Evolutionary conservation across 352 stramenopile species (phyloP), one percentile per base, ranked within the genome.

Genomic region (Phytophthora podocarpi): DNA sequence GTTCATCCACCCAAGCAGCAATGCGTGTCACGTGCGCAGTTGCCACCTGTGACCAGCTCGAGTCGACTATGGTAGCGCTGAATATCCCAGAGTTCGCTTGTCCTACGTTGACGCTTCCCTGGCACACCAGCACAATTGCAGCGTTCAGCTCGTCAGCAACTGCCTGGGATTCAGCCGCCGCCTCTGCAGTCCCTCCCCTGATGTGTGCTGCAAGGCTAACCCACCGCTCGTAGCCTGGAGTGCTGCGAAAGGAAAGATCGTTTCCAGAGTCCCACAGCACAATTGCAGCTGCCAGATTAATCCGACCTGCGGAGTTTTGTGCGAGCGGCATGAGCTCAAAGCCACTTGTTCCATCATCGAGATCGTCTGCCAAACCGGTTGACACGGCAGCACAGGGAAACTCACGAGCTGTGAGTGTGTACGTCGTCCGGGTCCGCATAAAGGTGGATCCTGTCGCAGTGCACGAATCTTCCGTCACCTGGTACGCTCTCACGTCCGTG

Each of bases 191-290:
- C 1, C 23, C 21, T n/a, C 42, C 40, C n/a, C 34, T 41, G 0
- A 63, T 50, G 23, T 45, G 40, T 12, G 60, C 41, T 27, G 65
- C 54, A n/a, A 64, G 27, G 1, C 30, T 18, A 21, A 85, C 63
- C 83, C 83, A 92, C 11, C 52, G 50, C 26, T 76, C 53, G 55
- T 88, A 91, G 3, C 84, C 81, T 35, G 57, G 49, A 15, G 27
- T 9, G 18, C 72, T 62, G 1, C 82, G 45, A 51, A 93, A 90
- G 4, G 84, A 90, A 2, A 83, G 34, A 2, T 42, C 8, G 4
- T 74, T 84, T 2, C 53, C 20, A 0, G 71, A 27, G 20, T 85
- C 40, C 80, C 81, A 90, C 7, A 93, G 53, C 15, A 72, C 51
- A 9, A 64, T 45, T 1, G 69, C 59, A 3, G 69, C 68, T 5